Percentiles rank a stretch among this genome's conserved stretches.
Evolutionary conservation across 2,329 filamentous ascomycete species (phyloP).

Genomic region (Trichoderma sp.): DNA sequence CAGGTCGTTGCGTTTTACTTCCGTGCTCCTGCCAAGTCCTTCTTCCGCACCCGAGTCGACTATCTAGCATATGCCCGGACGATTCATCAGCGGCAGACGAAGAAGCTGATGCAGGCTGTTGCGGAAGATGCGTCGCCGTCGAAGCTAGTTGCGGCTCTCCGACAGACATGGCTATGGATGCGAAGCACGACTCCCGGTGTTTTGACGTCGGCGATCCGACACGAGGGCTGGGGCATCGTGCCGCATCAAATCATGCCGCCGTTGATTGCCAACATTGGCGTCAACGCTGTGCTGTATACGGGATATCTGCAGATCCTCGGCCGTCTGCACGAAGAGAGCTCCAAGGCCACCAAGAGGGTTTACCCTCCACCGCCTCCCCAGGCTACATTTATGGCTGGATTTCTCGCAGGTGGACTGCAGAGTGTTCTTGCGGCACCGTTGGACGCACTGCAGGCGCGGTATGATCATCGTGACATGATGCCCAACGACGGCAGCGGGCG

Average conservation of each 20-base stretch:
- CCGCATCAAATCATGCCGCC: slow-evolving; percentile 77
- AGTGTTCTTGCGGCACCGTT: slow-evolving; percentile 72
- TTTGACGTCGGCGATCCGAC: slow-evolving; percentile 64
- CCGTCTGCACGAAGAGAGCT: slow-evolving; percentile 64
- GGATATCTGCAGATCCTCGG: slow-evolving; percentile 72
- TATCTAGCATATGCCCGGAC: slow-evolving; percentile 65
- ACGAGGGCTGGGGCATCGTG: slow-evolving; percentile 73
- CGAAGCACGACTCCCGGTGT: slow-evolving; percentile 70
- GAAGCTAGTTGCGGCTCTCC: slow-evolving; percentile 35
- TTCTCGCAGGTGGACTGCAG: slow-evolving; percentile 69
- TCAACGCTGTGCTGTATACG: slow-evolving; percentile 75
- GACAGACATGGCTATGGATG: slow-evolving; percentile 52
- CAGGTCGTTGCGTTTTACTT: slow-evolving; percentile 91
- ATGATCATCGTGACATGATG: slow-evolving; percentile 58
- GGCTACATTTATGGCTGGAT: slow-evolving; percentile 69
- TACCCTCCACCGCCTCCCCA: slow-evolving; percentile 67
- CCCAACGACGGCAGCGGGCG: slow-evolving; percentile 42
- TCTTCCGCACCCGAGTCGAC: slow-evolving; percentile 88
- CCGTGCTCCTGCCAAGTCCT: slow-evolving; percentile 85
- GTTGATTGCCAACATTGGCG: slow-evolving; percentile 70
- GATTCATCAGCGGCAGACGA: slow-evolving; percentile 48
- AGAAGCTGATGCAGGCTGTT: slow-evolving; percentile 39
- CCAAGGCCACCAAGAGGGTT: slow-evolving; percentile 57
- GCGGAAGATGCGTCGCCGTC: slow-evolving; percentile 39
- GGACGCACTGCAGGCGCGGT: slow-evolving; percentile 73